phyloP scores from a whole-genome alignment of 129 eudicot species.

The Lactuca saligna region DNA sequence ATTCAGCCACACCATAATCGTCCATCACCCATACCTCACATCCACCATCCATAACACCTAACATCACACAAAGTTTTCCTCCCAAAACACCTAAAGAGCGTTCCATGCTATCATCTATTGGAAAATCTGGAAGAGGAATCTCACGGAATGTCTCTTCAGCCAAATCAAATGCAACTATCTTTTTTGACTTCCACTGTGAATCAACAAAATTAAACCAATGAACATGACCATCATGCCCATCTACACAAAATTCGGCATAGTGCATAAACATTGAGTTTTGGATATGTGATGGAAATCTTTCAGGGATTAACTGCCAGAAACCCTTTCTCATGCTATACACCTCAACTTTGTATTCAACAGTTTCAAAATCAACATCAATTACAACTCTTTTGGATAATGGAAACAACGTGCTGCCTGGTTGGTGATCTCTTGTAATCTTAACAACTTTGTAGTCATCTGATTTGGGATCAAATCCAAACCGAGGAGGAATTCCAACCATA shows the following conservation, averaged over 20 bases:
- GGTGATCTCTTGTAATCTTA: no score
- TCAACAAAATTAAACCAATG: neutral
- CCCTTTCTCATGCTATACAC: conserved; percentile 9
- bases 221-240: neutral
- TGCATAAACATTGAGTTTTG: neutral
- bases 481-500: no score
- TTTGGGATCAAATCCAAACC: no score
- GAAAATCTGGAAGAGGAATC: neutral
- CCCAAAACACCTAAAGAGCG: neutral
- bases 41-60: no score
- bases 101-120: no score
- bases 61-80: no score
- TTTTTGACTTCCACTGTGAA: no score
- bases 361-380: neutral
- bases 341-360: conserved; percentile 1
- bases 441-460: no score
- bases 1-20: no score
- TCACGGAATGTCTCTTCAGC: neutral
- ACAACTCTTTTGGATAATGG: neutral
- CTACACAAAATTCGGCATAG: neutral
- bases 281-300: neutral
- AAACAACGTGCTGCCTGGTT: no score
- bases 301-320: neutral
- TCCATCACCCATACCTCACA: no score
- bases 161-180: conserved; percentile 2